These are phyloP conservation scores for Linnemannia schmuckeri DNA, from an alignment of 192 early-diverging fungal species.

Conservation along the genomic window DNA sequence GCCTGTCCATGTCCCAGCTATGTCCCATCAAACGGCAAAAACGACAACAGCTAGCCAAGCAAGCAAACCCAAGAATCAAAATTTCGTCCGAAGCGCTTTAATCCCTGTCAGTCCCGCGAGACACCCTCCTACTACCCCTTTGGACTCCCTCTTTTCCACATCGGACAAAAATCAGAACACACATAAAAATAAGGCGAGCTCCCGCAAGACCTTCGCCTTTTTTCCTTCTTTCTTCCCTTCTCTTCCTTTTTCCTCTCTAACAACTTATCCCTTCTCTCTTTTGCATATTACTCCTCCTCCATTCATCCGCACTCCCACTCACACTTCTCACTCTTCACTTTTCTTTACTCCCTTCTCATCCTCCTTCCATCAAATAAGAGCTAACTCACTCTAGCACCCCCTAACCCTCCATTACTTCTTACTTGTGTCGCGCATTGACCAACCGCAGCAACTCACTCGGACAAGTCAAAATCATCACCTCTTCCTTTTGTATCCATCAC, in stretches of 20 bases:
- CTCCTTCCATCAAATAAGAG: not conserved
- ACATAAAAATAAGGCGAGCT: not conserved
- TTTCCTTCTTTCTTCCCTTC: slow-evolving; percentile 1
- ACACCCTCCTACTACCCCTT: not conserved
- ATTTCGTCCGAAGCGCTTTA: no score
- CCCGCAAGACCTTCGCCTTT: not conserved
- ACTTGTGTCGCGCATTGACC: slow-evolving; percentile 1
- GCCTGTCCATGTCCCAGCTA: no score
- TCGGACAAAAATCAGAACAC: not conserved
- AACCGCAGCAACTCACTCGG: slow-evolving; percentile 9
- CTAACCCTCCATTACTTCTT: not conserved
- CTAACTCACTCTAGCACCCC: not conserved
- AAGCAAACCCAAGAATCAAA: no score
- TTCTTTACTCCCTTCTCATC: not conserved
- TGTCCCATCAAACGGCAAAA: no score
- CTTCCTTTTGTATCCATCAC: not conserved
- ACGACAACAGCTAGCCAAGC: no score
- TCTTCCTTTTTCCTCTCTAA: not conserved
- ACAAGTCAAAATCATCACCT: no score
- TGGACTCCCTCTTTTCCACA: not conserved
- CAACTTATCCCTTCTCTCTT: not conserved
- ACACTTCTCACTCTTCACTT: not conserved
- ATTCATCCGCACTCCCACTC: not conserved
- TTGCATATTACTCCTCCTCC: no score
- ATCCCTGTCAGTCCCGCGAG: no score